Base-by-base conservation (phyloP, 305 asterid genomes). In the Solanum hybrid region DNA sequence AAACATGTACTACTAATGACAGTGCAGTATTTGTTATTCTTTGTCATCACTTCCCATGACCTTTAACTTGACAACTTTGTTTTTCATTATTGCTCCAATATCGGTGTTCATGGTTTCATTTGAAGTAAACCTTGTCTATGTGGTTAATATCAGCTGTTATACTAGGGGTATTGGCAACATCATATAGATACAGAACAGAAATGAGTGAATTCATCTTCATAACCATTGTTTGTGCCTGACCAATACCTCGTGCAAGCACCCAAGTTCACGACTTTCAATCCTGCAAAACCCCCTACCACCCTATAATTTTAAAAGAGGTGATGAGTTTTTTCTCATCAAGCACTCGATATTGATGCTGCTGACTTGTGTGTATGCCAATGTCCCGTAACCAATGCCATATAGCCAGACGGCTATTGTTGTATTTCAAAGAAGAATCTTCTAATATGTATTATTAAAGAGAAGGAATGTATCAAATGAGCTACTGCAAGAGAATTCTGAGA, bases 101-200 rank as follows among this genome's bases (percentile, higher is more conserved):
- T 81, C 6, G 16, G 31, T 24, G 27, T 8, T 1, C 76, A 13
- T 24, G 26, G 12, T 24, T 24, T 10, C 32, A 10, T 24, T 10
- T 8, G 26, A 51, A 14, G 64, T 42, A 6, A 20, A 16, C 26
- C 26, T 42, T 96, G 88, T 97, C 98, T 98, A 95, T 97, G 90
- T 97, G 99, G 93, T 98, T 95, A 91, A 96, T 94, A 92, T 97
- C 99, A 6, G 98, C 91, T 2, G 96, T 97, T 60, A 97, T 97
- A 46, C 99, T 98, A 1, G 97, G 98, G 69, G 98, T 91, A 92
- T 97, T 96, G 73, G 94, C 98, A 22, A 97, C 99, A 91, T 97
- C 99, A 85, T 97, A 95, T 6, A 97, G 97, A 95, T 96, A 98
- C 92, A 97, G 94, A 89, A 97, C 95, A 3, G 96, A 92, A 26